Evolutionary conservation across 2,329 filamentous ascomycete genomes (phyloP).

Genomic region (Cladophialophora bantiana): DNA sequence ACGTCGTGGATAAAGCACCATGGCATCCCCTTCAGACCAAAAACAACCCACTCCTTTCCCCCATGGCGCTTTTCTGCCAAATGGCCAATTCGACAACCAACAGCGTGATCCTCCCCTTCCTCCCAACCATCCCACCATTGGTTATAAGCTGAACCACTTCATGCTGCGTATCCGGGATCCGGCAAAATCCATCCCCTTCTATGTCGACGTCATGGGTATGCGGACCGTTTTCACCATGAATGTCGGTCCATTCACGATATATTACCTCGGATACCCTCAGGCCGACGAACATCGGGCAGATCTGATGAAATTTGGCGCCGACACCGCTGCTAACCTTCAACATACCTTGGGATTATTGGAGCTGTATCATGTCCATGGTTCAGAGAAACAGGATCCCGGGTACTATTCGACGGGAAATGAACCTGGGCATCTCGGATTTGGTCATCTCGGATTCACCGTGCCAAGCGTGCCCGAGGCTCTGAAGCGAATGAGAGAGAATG

Average conservation of each 20-base stretch:
- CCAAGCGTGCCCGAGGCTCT: slow-evolving; percentile 46
- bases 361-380: slow-evolving; percentile 49
- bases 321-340: slow-evolving; percentile 43
- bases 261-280: slow-evolving; percentile 50
- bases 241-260: slow-evolving; percentile 50
- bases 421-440: slow-evolving; percentile 48
- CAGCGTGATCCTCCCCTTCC: slow-evolving; percentile 43
- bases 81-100: slow-evolving; percentile 38
- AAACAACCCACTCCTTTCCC: slow-evolving; percentile 38
- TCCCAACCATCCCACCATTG: slow-evolving; percentile 41
- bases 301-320: slow-evolving; percentile 43
- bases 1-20: neutral
- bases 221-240: slow-evolving; percentile 51
- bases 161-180: slow-evolving; percentile 50
- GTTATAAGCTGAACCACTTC: slow-evolving; percentile 50
- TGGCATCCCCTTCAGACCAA: slow-evolving; percentile 6
- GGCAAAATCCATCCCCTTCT: slow-evolving; percentile 47
- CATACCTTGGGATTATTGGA: slow-evolving; percentile 48
- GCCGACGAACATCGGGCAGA: slow-evolving; percentile 42
- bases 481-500: slow-evolving; percentile 42
- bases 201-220: slow-evolving; percentile 50
- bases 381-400: slow-evolving; percentile 41
- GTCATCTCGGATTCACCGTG: slow-evolving; percentile 50
- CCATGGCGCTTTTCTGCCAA: slow-evolving; percentile 43
- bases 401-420: slow-evolving; percentile 44